A percentile compares a stretch with the other conserved stretches of the same genome.
Conservation (phyloP, 1,284 basidiomycete genomes). For the Blastosporella zonata region DNA sequence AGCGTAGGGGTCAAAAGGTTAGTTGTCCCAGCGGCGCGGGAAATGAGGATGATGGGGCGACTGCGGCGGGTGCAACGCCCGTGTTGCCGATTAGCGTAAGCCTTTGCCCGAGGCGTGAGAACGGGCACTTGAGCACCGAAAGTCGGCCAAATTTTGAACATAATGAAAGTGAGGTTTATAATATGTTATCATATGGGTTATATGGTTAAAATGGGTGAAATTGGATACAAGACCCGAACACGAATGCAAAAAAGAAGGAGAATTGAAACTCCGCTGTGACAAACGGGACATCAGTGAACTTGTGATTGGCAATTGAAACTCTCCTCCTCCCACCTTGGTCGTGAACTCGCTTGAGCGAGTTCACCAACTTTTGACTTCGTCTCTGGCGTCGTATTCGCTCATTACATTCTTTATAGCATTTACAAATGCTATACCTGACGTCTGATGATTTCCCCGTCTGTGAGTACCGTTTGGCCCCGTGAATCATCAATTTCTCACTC, state of each 20-base stretch:
- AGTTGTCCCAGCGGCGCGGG: too few relatives aligned
- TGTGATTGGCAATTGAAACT: constrained; percentile 13
- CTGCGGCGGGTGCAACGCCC: neutral
- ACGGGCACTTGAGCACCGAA: neutral
- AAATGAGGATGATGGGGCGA: too few relatives aligned
- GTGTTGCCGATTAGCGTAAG: neutral
- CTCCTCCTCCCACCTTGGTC: constrained; percentile 11
- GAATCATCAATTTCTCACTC: constrained; percentile 9
- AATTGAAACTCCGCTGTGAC: constrained; percentile 24
- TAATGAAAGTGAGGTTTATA: neutral
- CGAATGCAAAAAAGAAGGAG: neutral
- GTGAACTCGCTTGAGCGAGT: constrained; percentile 20
- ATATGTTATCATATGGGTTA: too few relatives aligned
- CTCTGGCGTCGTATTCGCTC: constrained; percentile 32
- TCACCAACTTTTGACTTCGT: constrained; percentile 16
- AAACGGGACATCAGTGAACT: constrained; percentile 9
- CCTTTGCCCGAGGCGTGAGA: constrained; percentile 1
- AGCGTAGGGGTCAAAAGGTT: too few relatives aligned
- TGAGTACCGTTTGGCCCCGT: constrained; percentile 36
- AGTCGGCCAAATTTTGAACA: neutral
- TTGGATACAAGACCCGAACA: neutral
- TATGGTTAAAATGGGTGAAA: neutral
- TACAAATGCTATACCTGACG: constrained; percentile 66
- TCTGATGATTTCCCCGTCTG: constrained; percentile 79
- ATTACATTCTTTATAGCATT: constrained; percentile 21